Conservation (phyloP, 345 rosid genomes). For the Bruguiera sexangula region DNA sequence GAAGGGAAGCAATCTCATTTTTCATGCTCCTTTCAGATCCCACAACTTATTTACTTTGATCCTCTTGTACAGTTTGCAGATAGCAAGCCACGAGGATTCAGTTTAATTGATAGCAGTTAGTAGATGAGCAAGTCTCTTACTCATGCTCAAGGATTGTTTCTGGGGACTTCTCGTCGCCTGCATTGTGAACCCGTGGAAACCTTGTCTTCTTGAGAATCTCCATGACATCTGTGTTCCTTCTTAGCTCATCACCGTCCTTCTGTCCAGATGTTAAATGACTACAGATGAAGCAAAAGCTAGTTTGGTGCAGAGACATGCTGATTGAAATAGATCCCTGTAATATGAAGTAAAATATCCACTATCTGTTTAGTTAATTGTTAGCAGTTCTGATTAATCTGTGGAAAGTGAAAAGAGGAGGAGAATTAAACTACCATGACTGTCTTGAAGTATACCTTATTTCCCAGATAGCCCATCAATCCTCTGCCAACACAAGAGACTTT, state of each 20-base stretch:
- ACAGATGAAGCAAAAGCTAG: conserved; percentile 93
- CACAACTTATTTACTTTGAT: neutral
- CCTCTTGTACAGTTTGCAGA: neutral
- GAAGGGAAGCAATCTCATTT: neutral
- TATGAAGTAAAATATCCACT: conserved; percentile 13
- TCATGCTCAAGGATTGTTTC: conserved; percentile 93
- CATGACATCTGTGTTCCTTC: conserved; percentile 94
- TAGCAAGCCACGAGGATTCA: neutral
- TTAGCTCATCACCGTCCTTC: conserved; percentile 88
- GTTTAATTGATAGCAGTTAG: conserved; percentile 7
- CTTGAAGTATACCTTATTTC: conserved; percentile 73
- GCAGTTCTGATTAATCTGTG: conserved; percentile 6
- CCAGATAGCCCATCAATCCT: conserved; percentile 98
- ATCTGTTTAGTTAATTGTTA: neutral
- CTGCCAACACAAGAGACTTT: conserved; percentile 97
- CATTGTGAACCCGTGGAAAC: conserved; percentile 70
- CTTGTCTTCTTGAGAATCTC: conserved; percentile 92
- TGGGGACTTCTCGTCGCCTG: conserved; percentile 68
- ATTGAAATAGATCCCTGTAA: conserved; percentile 93
- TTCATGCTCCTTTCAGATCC: neutral
- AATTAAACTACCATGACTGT: conserved; percentile 1
- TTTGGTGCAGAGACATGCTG: conserved; percentile 89
- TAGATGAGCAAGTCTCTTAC: conserved; percentile 43
- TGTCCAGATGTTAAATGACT: conserved; percentile 96
- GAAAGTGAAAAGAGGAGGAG: conserved; percentile 6